A percentile compares a stretch with the other conserved stretches of the same genome.
Conservation (phyloP, 495 filamentous ascomycete species). For the Penicillium paradoxum region DNA sequence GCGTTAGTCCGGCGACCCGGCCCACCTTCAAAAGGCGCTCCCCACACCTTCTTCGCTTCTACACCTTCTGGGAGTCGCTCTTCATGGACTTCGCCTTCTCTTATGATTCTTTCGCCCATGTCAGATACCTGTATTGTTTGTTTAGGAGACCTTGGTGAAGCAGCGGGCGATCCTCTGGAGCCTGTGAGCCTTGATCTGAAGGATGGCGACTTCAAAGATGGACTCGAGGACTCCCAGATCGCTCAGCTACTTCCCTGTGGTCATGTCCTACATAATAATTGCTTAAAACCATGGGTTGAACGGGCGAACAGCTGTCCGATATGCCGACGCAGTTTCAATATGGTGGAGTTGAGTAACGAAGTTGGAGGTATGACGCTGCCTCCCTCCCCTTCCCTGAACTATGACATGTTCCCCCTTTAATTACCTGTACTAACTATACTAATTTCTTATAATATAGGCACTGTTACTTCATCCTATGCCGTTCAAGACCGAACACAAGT, state of each 20-base stretch:
- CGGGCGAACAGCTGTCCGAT: constrained; percentile 97
- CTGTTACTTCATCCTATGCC: constrained; percentile 68
- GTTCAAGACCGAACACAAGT: constrained; percentile 89
- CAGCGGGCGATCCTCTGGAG: constrained; percentile 47
- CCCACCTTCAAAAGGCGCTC: constrained; percentile 47
- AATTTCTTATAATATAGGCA: constrained; percentile 46
- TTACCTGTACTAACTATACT: constrained; percentile 3
- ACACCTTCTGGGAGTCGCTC: constrained; percentile 29
- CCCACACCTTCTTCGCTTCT: constrained; percentile 31
- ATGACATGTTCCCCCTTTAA: background rate
- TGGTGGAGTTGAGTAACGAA: constrained; percentile 74
- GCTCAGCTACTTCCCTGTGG: constrained; percentile 70
- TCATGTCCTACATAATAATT: constrained; percentile 87
- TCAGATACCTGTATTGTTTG: constrained; percentile 96
- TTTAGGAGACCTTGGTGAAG: constrained; percentile 78
- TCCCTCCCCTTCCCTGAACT: constrained; percentile 8
- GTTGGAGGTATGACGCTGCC: constrained; percentile 62
- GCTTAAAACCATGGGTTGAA: constrained; percentile 87
- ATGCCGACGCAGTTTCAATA: constrained; percentile 85
- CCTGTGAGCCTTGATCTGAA: constrained; percentile 42
- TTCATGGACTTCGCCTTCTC: constrained; percentile 42
- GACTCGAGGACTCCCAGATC: constrained; percentile 45
- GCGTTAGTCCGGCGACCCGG: constrained; percentile 39
- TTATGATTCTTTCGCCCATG: constrained; percentile 52
- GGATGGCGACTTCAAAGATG: constrained; percentile 29